Evolutionary conservation across 2,329 filamentous ascomycete species (phyloP), one percentile per base, ranked within the genome.

Genomic region (Bipolaris victoriae): DNA sequence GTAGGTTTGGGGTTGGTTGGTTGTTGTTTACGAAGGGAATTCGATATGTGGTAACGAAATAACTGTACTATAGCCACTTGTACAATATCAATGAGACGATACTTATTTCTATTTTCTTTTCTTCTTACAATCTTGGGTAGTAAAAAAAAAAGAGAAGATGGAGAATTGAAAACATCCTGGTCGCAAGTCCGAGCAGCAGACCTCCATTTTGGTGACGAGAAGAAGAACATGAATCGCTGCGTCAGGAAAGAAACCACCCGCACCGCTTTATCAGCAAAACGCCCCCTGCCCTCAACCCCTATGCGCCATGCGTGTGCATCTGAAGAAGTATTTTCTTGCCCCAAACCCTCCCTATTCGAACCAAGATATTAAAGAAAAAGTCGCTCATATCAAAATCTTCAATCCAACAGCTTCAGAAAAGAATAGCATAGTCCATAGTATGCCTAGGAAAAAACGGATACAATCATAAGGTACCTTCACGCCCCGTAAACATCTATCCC

Each of bases 401-500:
- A 29, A 18, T 35, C n/a, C 33, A 22, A 20, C 33, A 45, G 7
- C 26, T 9, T 43, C 7, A 26, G 7, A 26, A 26, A 26, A 29
- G 20, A 51, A 13, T 16, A 24, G 29, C 29, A 31, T 10, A 31
- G 5, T 13, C 3, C 10, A 31, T 31, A 31, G 4, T 31, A 13
- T 31, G 29, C 29, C 3, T 31, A 13, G 29, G 29, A 31, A 31
- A 31, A 31, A 29, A 6, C 22, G 26, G 24, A 31, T 31, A 31
- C 10, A 5, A 11, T 31, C 29, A 31, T 31, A 13, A 31, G 10
- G 11, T 31, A 31, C 29, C 16, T 24, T 39, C 18, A 49, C 10
- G 35, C 35, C 7, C 49, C 44, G 35, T 57, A 57, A 15, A 57
- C 55, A 18, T 57, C 55, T 24, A 71, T 51, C 1, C 71, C 70